A percentile compares a stretch with the other conserved stretches of the same genome.
These are phyloP conservation scores for Avena eriantha DNA, from an alignment of 176 grass and related monocot species.

Conservation along the genomic window DNA sequence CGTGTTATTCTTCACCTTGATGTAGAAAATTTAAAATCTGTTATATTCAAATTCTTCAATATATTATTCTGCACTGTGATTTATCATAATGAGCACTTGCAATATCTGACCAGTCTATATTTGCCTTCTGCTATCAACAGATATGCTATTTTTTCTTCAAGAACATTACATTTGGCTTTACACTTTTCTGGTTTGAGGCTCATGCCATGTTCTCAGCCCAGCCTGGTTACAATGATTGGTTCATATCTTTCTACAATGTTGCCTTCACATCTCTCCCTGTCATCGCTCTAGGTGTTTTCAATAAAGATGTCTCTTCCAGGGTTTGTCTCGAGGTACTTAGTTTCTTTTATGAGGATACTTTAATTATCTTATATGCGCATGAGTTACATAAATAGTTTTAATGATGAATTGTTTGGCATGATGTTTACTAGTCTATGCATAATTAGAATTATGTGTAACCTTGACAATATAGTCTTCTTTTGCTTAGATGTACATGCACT, in stretches of 20 bases:
- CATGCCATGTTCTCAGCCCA: constrained; percentile 91
- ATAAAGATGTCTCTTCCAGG: constrained; percentile 89
- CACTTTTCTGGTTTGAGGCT: constrained; percentile 87
- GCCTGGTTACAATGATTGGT: constrained; percentile 97
- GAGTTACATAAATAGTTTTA: background rate
- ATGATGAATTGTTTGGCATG: background rate
- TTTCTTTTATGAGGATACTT: background rate
- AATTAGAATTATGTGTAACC: background rate
- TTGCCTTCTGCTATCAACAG: constrained; percentile 56
- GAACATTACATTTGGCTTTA: constrained; percentile 89
- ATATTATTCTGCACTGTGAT: constrained; percentile 18
- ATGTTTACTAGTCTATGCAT: background rate
- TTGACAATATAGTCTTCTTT: background rate
- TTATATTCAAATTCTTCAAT: constrained; percentile 7
- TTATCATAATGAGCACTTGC: constrained; percentile 31
- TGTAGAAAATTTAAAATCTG: constrained; percentile 15
- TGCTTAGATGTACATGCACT: background rate
- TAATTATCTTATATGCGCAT: background rate
- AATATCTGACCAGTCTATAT: constrained; percentile 38
- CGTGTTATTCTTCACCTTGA: constrained; percentile 8
- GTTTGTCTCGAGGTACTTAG: constrained; percentile 75
- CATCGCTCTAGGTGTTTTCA: constrained; percentile 89
- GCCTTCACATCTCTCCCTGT: constrained; percentile 96
- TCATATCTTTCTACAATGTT: constrained; percentile 88
- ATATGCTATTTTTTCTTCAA: constrained; percentile 99